These are phyloP conservation scores for Botrytis fabae DNA, from an alignment of 2,329 filamentous ascomycete species.

Conservation along the genomic window DNA sequence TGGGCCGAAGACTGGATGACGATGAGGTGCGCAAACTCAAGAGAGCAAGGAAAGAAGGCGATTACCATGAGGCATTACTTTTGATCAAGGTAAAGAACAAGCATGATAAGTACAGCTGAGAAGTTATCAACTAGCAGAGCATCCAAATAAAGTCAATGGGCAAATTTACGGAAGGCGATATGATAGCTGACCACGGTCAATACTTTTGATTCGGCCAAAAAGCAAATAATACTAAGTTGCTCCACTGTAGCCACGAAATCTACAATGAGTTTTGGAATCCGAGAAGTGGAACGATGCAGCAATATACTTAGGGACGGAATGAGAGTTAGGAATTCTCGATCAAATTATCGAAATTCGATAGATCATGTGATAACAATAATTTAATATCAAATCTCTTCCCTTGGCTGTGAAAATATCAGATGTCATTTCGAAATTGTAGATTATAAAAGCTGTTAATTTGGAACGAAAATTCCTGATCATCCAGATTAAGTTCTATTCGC, in stretches of 20 bases:
- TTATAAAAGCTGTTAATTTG: background rate
- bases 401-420: background rate
- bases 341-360: background rate
- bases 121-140: background rate
- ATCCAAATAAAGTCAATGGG: background rate
- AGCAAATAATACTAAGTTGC: too few relatives aligned
- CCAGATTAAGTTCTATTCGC: background rate
- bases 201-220: background rate
- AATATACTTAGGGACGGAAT: background rate
- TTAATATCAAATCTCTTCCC: background rate
- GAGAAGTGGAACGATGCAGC: background rate
- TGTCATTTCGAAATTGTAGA: background rate
- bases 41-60: slow-evolving; percentile 78
- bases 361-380: slow-evolving; percentile 17
- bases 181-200: slow-evolving; percentile 3
- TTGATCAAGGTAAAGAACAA: slow-evolving; percentile 89
- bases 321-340: background rate
- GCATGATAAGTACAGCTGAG: slow-evolving; percentile 76
- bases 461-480: background rate
- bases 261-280: background rate
- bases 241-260: background rate
- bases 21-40: slow-evolving; percentile 84
- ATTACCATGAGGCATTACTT: slow-evolving; percentile 84
- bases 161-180: background rate
- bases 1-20: slow-evolving; percentile 74